Percentiles rank a stretch among this genome's conserved stretches.
phyloP scores from a whole-genome alignment of 768 basidiomycete genomes.

The Xerocomellus intermedius region DNA sequence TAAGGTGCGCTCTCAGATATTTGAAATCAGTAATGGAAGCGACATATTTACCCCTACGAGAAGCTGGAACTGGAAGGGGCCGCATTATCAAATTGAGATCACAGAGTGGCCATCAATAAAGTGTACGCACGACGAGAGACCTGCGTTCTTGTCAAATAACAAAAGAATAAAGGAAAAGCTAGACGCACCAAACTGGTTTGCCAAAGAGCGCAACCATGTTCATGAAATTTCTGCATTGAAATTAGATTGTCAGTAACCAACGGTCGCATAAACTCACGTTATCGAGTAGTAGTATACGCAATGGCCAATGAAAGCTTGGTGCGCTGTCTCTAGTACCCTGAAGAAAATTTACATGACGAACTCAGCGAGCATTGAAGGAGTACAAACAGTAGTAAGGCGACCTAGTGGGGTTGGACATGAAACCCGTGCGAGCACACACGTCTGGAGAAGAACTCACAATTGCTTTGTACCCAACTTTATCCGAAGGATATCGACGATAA shows the following conservation, averaged over 20 bases:
- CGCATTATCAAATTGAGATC: not conserved
- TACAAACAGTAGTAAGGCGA: constrained; percentile 33
- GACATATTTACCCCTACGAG: constrained; percentile 35
- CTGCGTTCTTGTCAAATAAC: constrained; percentile 31
- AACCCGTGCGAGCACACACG: not conserved
- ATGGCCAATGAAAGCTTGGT: constrained; percentile 53
- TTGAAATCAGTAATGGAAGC: not conserved
- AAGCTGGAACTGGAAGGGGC: constrained; percentile 40
- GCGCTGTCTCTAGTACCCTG: constrained; percentile 47
- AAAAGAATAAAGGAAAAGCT: not conserved
- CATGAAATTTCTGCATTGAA: constrained; percentile 38
- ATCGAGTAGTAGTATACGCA: constrained; percentile 54
- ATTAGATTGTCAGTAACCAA: constrained; percentile 1
- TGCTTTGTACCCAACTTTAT: constrained; percentile 49
- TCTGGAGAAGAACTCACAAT: constrained; percentile 40
- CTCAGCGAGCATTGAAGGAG: not conserved
- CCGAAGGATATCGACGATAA: constrained; percentile 52
- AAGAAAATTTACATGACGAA: not conserved
- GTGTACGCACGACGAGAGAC: constrained; percentile 47
- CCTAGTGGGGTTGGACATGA: constrained; percentile 22
- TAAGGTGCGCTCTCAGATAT: constrained; percentile 3
- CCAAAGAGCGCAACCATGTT: constrained; percentile 37
- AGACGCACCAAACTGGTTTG: constrained; percentile 45
- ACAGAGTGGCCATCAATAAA: constrained; percentile 6
- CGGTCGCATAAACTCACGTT: constrained; percentile 38